Conservation (phyloP, 306 rosid genomes). For the Pterocarpus santalinus region DNA sequence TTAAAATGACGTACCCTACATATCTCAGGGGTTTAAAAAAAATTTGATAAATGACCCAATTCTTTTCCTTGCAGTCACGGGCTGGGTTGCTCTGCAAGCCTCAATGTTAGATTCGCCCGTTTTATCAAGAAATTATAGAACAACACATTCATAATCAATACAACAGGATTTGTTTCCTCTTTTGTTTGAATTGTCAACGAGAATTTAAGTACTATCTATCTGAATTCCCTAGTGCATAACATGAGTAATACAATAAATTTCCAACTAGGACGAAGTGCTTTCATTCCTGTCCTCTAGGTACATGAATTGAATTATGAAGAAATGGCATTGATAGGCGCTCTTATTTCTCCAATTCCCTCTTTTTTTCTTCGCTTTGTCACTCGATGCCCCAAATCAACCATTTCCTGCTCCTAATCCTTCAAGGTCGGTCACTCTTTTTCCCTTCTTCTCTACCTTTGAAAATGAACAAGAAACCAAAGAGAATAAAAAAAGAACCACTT, state of each 20-base stretch:
- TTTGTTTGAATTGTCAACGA: background rate
- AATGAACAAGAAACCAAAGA: background rate
- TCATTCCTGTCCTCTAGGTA: too few relatives aligned
- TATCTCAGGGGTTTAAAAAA: too few relatives aligned
- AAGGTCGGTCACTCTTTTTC: conserved; percentile 63
- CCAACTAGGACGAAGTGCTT: too few relatives aligned
- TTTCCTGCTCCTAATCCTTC: conserved; percentile 56
- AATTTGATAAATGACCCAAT: too few relatives aligned
- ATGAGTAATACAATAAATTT: background rate
- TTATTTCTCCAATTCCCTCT: conserved; percentile 47
- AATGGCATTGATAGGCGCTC: conserved; percentile 53
- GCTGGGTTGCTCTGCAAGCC: too few relatives aligned
- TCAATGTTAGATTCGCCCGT: too few relatives aligned
- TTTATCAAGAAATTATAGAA: too few relatives aligned
- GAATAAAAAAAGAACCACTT: background rate
- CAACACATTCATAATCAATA: background rate
- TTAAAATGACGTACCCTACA: too few relatives aligned
- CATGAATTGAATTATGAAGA: background rate
- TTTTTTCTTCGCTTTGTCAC: conserved; percentile 14
- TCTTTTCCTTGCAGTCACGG: too few relatives aligned
- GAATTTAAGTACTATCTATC: too few relatives aligned
- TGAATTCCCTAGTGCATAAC: too few relatives aligned
- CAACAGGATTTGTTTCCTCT: background rate
- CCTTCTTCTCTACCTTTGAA: background rate
- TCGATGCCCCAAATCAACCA: conserved; percentile 31